Evolutionary conservation across 1,139 yeast genomes (phyloP).

Genomic region (Tardiomyces depauwii): DNA sequence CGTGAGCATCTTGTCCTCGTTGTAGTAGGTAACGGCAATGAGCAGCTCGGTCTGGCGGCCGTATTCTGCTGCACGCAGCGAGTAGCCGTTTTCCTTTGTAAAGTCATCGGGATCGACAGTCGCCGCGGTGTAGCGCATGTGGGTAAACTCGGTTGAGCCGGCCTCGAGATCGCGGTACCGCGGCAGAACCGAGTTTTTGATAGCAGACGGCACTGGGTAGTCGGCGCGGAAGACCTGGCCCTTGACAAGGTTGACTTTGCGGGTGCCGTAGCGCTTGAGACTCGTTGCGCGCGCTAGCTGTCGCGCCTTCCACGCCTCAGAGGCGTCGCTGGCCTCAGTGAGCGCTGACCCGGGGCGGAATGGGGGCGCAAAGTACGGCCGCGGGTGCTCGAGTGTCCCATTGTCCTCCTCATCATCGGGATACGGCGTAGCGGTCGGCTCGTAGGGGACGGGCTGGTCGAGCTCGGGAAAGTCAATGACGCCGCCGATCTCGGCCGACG

Average conservation of each 20-base stretch:
- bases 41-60: slow-evolving; percentile 82
- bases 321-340: slow-evolving; percentile 13
- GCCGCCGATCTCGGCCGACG: neutral
- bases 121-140: slow-evolving; percentile 67
- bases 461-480: neutral
- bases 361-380: neutral
- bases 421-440: neutral
- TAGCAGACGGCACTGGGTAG: slow-evolving; percentile 63
- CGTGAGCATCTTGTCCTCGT: slow-evolving; percentile 78
- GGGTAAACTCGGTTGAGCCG: slow-evolving; percentile 53
- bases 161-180: slow-evolving; percentile 54
- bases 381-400: neutral
- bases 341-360: slow-evolving; percentile 1
- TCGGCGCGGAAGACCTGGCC: slow-evolving; percentile 67
- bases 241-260: slow-evolving; percentile 52
- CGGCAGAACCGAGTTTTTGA: slow-evolving; percentile 45
- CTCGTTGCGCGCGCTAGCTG: slow-evolving; percentile 31
- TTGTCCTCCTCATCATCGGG: neutral
- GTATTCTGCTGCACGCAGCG: slow-evolving; percentile 59
- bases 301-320: slow-evolving; percentile 46
- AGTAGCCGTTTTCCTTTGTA: slow-evolving; percentile 52
- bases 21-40: slow-evolving; percentile 86
- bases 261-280: slow-evolving; percentile 50
- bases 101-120: slow-evolving; percentile 79
- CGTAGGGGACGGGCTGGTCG: neutral